Conservation (phyloP, 2,329 filamentous ascomycete species). For the Claviceps maximensis region DNA sequence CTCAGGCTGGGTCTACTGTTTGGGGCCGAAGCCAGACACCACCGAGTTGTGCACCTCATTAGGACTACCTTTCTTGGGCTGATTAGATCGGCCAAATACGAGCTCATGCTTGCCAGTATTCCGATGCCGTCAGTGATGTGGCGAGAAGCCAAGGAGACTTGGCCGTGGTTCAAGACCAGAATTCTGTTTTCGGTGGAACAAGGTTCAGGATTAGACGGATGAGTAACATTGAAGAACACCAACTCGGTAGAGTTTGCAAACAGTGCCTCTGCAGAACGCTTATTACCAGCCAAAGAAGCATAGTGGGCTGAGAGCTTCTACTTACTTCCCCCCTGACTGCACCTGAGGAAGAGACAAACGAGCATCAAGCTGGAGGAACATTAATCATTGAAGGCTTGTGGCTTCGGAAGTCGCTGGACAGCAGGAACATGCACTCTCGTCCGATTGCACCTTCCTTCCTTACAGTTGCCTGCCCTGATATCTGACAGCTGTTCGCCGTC, state of each 20-base stretch:
- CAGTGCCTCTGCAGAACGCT: neutral
- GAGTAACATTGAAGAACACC: neutral
- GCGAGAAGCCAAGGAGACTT: neutral
- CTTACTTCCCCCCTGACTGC: neutral
- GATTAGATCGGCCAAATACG: neutral
- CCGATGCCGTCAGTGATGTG: neutral
- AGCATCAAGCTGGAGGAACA: neutral
- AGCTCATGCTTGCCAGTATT: neutral
- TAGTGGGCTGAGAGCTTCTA: neutral
- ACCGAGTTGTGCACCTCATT: neutral
- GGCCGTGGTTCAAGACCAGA: neutral
- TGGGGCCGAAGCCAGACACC: neutral
- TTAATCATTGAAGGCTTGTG: neutral
- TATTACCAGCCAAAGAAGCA: neutral
- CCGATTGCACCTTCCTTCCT: constrained; percentile 1
- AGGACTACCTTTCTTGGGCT: neutral
- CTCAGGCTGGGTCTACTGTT: neutral
- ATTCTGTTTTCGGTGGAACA: neutral
- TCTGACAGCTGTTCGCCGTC: constrained; percentile 5
- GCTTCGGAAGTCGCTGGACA: neutral
- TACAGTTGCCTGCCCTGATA: neutral
- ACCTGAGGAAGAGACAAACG: neutral
- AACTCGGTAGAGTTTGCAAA: neutral
- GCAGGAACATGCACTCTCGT: neutral
- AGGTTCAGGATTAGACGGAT: neutral